phyloP scores from a whole-genome alignment of 495 filamentous ascomycete genomes.

The Tetracladium marchalianum region DNA sequence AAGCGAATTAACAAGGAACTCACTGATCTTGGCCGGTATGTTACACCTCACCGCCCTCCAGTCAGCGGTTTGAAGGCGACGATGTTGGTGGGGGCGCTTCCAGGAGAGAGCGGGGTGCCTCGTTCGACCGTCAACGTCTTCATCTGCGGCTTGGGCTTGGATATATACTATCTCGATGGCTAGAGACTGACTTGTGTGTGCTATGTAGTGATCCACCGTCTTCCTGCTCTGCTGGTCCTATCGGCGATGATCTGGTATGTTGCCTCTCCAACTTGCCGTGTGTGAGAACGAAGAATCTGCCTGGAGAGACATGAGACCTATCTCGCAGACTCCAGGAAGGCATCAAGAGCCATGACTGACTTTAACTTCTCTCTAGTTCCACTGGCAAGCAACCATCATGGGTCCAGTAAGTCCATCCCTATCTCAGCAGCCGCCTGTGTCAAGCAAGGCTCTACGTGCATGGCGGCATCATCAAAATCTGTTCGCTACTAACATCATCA shows the following conservation, averaged over 20 bases:
- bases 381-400: constrained; percentile 99
- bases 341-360: constrained; percentile 8
- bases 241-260: constrained; percentile 95
- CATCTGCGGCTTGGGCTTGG: neutral
- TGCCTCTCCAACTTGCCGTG: constrained; percentile 3
- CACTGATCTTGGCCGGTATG: constrained; percentile 95
- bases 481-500: constrained; percentile 22
- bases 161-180: neutral
- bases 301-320: constrained; percentile 10
- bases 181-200: constrained; percentile 28
- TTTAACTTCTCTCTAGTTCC: constrained; percentile 55
- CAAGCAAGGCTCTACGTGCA: constrained; percentile 2
- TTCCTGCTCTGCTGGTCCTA: constrained; percentile 93
- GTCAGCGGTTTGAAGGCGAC: neutral
- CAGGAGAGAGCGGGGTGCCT: constrained; percentile 14
- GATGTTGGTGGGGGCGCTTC: constrained; percentile 16
- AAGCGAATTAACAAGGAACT: constrained; percentile 99
- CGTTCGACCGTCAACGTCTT: constrained; percentile 17
- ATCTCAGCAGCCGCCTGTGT: constrained; percentile 3
- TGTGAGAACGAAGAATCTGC: neutral
- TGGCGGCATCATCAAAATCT: constrained; percentile 3
- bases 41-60: constrained; percentile 19
- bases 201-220: constrained; percentile 83
- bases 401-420: constrained; percentile 70
- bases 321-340: constrained; percentile 1